Conservation (phyloP, 306 rosid genomes). For the Prunus persica region DNA sequence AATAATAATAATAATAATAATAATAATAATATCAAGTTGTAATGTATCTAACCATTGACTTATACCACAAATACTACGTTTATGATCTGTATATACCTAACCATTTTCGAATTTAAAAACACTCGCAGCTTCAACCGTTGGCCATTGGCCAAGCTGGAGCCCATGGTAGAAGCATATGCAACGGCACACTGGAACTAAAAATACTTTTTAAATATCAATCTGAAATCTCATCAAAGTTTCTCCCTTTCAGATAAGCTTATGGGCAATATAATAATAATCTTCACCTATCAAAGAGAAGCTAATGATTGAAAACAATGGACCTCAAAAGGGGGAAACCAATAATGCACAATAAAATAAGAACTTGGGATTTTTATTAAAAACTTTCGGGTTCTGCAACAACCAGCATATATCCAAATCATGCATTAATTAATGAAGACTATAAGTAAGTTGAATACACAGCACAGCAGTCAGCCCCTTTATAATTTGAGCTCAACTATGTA, state of each 20-base stretch:
- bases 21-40: too few species aligned
- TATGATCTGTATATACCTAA: not conserved
- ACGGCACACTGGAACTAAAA: not conserved
- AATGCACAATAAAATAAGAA: constrained; percentile 3
- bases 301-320: constrained; percentile 22
- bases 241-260: not conserved
- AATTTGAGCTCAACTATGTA: too few species aligned
- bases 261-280: not conserved
- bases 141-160: constrained; percentile 20
- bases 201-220: not conserved
- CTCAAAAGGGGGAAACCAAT: constrained; percentile 18
- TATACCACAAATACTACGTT: not conserved
- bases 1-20: too few species aligned
- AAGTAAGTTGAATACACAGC: not conserved
- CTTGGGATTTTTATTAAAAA: not conserved
- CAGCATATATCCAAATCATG: not conserved
- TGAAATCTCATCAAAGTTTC: not conserved
- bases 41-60: not conserved
- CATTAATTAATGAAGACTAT: constrained; percentile 1
- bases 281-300: constrained; percentile 10
- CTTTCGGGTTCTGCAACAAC: not conserved
- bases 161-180: constrained; percentile 15
- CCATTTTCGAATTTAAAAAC: not conserved
- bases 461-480: not conserved
- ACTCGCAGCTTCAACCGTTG: not conserved